Evolutionary conservation across 345 rosid species (phyloP).

Genomic region (Aquilaria malaccensis): DNA sequence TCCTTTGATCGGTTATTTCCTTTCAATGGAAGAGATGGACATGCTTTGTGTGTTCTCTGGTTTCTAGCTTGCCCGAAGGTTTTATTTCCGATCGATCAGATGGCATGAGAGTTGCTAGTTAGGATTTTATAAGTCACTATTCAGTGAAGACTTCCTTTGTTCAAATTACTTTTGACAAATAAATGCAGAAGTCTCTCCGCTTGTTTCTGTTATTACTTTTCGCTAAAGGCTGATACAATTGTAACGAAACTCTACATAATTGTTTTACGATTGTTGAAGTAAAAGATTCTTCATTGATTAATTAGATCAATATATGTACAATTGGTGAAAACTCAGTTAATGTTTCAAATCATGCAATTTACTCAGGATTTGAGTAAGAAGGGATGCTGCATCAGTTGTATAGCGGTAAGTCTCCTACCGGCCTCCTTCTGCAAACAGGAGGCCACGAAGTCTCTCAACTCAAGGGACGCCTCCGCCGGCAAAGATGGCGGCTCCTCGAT

Average conservation of each 20-base stretch:
- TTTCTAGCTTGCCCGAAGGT: too few relatives aligned
- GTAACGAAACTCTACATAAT: too few relatives aligned
- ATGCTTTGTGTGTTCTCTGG: too few relatives aligned
- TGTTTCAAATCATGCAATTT: too few relatives aligned
- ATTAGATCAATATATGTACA: too few relatives aligned
- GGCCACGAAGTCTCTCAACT: slow-evolving; percentile 51
- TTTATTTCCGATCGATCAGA: not conserved
- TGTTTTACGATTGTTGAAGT: too few relatives aligned
- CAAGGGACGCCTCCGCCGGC: slow-evolving; percentile 51
- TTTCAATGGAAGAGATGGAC: too few relatives aligned
- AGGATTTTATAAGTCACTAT: too few relatives aligned
- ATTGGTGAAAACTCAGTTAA: too few relatives aligned
- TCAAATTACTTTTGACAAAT: slow-evolving; percentile 1
- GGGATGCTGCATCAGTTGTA: slow-evolving; percentile 52
- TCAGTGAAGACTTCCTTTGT: not conserved
- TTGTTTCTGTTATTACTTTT: not conserved
- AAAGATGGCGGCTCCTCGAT: slow-evolving; percentile 66
- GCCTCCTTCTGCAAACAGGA: slow-evolving; percentile 74
- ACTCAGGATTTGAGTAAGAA: slow-evolving; percentile 22
- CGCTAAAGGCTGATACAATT: too few relatives aligned
- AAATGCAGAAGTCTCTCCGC: not conserved
- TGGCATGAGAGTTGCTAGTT: not conserved
- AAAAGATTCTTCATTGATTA: too few relatives aligned
- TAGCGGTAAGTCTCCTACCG: slow-evolving; percentile 51
- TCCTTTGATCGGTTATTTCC: too few relatives aligned